These are phyloP conservation scores for Chlorencoelia australis DNA, from an alignment of 2,329 filamentous ascomycete genomes.

Conservation along the genomic window DNA sequence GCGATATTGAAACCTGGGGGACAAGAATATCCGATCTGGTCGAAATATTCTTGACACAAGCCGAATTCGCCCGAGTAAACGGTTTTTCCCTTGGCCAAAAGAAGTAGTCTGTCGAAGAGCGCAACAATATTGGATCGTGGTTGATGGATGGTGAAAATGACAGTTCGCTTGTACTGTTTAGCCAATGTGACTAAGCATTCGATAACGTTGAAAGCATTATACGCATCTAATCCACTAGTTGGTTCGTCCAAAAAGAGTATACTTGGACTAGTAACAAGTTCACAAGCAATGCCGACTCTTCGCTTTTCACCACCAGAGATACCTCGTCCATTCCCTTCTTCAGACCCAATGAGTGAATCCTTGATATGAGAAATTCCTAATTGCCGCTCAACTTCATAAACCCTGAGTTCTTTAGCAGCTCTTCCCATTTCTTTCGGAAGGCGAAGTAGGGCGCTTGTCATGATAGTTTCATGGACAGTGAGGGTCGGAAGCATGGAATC, in stretches of 20 bases:
- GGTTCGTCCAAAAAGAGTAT: conserved; percentile 97
- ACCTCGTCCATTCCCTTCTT: conserved; percentile 86
- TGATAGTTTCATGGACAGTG: conserved; percentile 94
- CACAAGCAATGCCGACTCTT: conserved; percentile 92
- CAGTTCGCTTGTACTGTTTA: conserved; percentile 92
- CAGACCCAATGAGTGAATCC: conserved; percentile 90
- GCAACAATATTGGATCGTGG: conserved; percentile 97
- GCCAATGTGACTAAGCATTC: conserved; percentile 91
- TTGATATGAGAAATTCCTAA: conserved; percentile 91
- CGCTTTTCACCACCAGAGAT: conserved; percentile 97
- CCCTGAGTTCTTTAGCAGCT: conserved; percentile 79
- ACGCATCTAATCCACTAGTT: conserved; percentile 90
- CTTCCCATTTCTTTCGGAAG: conserved; percentile 88
- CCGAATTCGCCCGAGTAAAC: conserved; percentile 91
- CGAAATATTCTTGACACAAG: conserved; percentile 86
- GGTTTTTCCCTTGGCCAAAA: conserved; percentile 78
- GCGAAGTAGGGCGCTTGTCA: conserved; percentile 84
- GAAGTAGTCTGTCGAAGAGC: conserved; percentile 85
- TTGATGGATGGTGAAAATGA: conserved; percentile 97
- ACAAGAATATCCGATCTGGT: conserved; percentile 82
- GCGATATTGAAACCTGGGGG: conserved; percentile 98
- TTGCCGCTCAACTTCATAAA: conserved; percentile 89
- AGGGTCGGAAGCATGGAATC: conserved; percentile 93
- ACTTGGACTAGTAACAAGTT: conserved; percentile 92
- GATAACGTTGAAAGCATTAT: conserved; percentile 95